These are phyloP conservation scores for Cutaneotrichosporon sp. DNA, from an alignment of 1,284 basidiomycete genomes.

Conservation along the genomic window DNA sequence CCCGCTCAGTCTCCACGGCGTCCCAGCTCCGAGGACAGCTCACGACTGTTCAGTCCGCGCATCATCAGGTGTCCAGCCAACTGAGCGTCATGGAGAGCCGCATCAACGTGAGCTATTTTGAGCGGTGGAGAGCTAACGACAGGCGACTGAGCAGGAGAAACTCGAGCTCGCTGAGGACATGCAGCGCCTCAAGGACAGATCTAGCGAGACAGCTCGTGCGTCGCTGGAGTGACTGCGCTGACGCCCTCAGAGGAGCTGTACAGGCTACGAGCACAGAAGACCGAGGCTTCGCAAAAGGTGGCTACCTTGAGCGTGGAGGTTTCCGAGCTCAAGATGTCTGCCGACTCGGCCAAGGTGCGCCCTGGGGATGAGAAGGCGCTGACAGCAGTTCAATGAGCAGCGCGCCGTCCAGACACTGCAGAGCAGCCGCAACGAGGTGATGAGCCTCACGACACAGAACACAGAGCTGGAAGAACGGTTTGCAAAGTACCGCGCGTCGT, in stretches of 20 bases:
- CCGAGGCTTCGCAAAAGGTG: slow-evolving; percentile 54
- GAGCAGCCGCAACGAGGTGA: slow-evolving; percentile 36
- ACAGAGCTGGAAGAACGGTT: slow-evolving; percentile 41
- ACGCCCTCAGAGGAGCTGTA: slow-evolving; percentile 40
- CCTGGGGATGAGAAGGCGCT: neutral
- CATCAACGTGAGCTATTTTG: slow-evolving; percentile 26
- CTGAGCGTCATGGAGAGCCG: slow-evolving; percentile 35
- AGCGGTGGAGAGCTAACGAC: neutral
- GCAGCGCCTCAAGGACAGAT: slow-evolving; percentile 34
- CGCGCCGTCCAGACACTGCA: slow-evolving; percentile 33
- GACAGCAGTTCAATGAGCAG: slow-evolving; percentile 40
- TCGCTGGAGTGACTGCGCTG: slow-evolving; percentile 1
- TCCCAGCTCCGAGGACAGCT: slow-evolving; percentile 40
- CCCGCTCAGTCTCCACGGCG: slow-evolving; percentile 26
- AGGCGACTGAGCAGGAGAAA: slow-evolving; percentile 43
- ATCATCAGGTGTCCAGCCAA: slow-evolving; percentile 31
- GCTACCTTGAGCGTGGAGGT: slow-evolving; percentile 80
- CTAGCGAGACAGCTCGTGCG: slow-evolving; percentile 30
- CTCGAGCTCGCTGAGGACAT: slow-evolving; percentile 40
- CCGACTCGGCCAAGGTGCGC: slow-evolving; percentile 40
- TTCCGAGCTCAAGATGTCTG: slow-evolving; percentile 74
- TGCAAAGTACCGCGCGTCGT: slow-evolving; percentile 36
- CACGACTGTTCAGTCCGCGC: slow-evolving; percentile 31
- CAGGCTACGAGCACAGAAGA: slow-evolving; percentile 33
- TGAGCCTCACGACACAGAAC: slow-evolving; percentile 31